These are phyloP conservation scores for Melaleuca quinquenervia DNA, from an alignment of 345 rosid genomes.

Conservation along the genomic window DNA sequence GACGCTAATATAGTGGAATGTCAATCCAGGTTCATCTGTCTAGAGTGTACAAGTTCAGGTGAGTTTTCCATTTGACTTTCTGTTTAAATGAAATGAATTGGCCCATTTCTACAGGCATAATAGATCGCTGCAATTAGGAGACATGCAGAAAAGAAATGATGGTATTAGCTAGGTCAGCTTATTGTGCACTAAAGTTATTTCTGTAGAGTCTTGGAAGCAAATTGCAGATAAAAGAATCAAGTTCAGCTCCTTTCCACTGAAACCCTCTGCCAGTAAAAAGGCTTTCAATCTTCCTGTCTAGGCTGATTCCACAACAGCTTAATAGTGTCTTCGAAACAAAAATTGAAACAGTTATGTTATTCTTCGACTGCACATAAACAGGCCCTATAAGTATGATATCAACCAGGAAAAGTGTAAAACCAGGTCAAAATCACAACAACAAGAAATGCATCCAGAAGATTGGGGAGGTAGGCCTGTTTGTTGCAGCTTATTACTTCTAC, in stretches of 20 bases:
- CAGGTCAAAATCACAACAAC: background rate
- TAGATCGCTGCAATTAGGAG: background rate
- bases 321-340: background rate
- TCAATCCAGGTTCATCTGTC: background rate
- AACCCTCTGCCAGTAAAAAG: background rate
- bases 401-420: background rate
- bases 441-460: background rate
- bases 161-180: background rate
- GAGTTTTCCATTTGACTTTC: background rate
- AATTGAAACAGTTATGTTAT: background rate
- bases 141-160: background rate
- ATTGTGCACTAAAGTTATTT: background rate
- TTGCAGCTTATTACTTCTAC: background rate
- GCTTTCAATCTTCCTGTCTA: background rate
- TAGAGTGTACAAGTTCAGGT: background rate
- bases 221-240: background rate
- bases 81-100: background rate
- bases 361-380: background rate
- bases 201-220: background rate
- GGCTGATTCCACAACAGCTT: background rate
- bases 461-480: background rate
- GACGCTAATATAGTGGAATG: background rate
- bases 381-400: background rate
- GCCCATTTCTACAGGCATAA: background rate
- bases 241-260: background rate